Conservation (phyloP, 306 rosid genomes). For the Cucurbita pepo region DNA sequence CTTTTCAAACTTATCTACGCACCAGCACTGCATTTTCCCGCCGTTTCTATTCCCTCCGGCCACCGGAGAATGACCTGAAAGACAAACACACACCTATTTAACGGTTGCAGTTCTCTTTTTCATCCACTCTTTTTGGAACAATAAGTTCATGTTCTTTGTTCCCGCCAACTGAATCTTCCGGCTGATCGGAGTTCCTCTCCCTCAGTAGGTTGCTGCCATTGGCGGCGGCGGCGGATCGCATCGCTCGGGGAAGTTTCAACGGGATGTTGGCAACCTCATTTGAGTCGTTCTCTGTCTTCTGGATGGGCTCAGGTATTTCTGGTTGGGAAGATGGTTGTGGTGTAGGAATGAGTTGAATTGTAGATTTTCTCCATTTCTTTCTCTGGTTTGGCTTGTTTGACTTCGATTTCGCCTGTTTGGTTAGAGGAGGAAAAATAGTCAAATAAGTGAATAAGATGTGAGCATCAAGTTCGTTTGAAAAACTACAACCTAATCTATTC, state of each 20-base stretch:
- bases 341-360: conserved; percentile 44
- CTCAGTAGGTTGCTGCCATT: conserved; percentile 30
- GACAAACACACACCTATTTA: neutral
- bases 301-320: conserved; percentile 13
- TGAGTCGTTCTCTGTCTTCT: conserved; percentile 10
- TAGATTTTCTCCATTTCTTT: conserved; percentile 57
- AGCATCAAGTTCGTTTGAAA: too few species aligned
- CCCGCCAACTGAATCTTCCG: conserved; percentile 24
- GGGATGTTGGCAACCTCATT: conserved; percentile 29
- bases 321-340: conserved; percentile 31
- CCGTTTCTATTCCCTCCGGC: neutral
- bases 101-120: conserved; percentile 67
- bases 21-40: neutral
- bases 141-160: conserved; percentile 31
- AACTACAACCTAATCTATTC: too few species aligned
- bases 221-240: conserved; percentile 24
- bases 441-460: neutral
- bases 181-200: conserved; percentile 48
- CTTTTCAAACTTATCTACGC: neutral
- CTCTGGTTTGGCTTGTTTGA: conserved; percentile 40
- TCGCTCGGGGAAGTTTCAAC: conserved; percentile 42
- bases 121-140: conserved; percentile 39
- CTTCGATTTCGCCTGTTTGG: conserved; percentile 45
- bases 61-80: neutral
- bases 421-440: neutral